Base-by-base conservation (phyloP, 345 rosid genomes). In the Pistacia atlantica region DNA sequence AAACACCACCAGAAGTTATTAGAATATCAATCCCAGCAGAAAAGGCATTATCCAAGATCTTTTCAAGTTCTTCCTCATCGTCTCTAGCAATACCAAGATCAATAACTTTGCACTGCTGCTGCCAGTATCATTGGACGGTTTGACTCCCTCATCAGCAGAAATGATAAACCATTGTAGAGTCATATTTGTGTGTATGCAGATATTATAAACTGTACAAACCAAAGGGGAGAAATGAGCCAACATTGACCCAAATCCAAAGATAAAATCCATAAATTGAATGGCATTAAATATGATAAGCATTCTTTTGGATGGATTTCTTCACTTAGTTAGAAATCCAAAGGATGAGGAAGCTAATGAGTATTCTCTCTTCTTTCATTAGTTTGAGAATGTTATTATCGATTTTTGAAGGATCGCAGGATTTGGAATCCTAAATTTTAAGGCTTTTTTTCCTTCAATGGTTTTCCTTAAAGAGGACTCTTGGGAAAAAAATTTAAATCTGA, bases 1-100 rank as follows among this genome's bases (percentile, higher is more conserved):
- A 96, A 84, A 96, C 97, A 80, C 99, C 99, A 6, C 99, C 98
- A 71, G 98, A 96, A 77, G 95, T 93, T 72, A 96, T 74, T 77
- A 96, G 87, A 79, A 96, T 89, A 87, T 91, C 25, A 56, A 90
- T 87, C 51, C 91, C 97, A 72, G 92, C 78, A 74, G 90, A 83
- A 77, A 87, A 70, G 51, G 91, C 95, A 77, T 80, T 77, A 75
- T 92, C 86, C 76, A 96, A 74, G 63, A 86, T 82, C 80, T 78
- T 87, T 81, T 91, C 90, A 79, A 91, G 91, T 70, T 92, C 91
- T 48, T 88, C 90, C 79, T 82, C 80, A 52, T 92, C 86, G 84
- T 96, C 99, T 84, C 83, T 78, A 59, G 86, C 97, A 71, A 93
- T 89, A 79, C 99, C 95, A 77, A 92, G 92, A 84, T 91, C 99